Evolutionary conservation across 768 basidiomycete genomes (phyloP), one percentile per base, ranked within the genome.

Genomic region (Boletus tomentosulus): DNA sequence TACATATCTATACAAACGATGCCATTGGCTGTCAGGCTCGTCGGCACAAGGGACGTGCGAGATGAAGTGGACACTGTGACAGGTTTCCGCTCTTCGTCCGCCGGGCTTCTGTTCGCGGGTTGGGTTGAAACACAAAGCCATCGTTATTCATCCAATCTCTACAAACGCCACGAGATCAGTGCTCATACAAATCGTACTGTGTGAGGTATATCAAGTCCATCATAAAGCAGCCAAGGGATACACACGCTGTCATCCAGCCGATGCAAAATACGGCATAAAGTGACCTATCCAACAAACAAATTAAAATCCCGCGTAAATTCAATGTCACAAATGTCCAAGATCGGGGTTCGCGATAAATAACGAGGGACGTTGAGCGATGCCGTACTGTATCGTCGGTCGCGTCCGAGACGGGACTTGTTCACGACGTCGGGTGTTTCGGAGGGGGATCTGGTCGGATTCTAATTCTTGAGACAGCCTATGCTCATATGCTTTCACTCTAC

Each of bases 321-420:
- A 41, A 39, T 22, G 33, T 66, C 62, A 68, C 37, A 50, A 22
- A 41, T 44, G 45, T 48, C 55, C 53, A 41, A 51, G 49, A 54
- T 66, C 64, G 35, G 89, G 88, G 68, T 92, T 91, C 24, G 86
- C 86, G 48, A 92, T 76, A 59, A 81, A 91, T 30, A 92, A 74
- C 57, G 81, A 81, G 19, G 80, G 70, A 55, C 79, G 77, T 24
- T 82, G 81, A 34, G 77, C 83, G 33, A 90, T 76, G 12, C 87
- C 87, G 65, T 90, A 91, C 27, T 79, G 75, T 35, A 83, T 73
- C 41, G 66, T 68, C 48, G 70, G 59, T 48, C 72, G 69, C 48
- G 72, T 69, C 62, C 70, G 76, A 55, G 66, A 72, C 46, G 72
- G 63, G 53, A 68, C 67, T 62, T 76, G 77, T 61, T 79, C 78